A percentile compares a stretch with the other conserved stretches of the same genome.
These are phyloP conservation scores for Trichoderma pleuroti DNA, from an alignment of 2,329 filamentous ascomycete species.

Conservation along the genomic window DNA sequence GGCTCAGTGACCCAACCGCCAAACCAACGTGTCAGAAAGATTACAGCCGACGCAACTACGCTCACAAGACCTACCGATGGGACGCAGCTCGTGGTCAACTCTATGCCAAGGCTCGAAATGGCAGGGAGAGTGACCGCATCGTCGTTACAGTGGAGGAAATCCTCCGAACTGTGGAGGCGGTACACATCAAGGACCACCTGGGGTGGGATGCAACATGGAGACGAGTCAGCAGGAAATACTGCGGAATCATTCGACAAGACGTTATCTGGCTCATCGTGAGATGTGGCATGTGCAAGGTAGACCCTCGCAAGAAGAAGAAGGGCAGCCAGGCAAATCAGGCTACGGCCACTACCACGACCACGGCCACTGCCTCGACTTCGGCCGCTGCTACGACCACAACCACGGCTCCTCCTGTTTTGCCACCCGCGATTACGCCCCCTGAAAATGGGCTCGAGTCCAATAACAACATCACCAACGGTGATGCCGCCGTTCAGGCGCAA, in stretches of 20 bases:
- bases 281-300: conserved; percentile 12
- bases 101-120: not conserved
- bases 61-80: conserved; percentile 19
- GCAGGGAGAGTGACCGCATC: not conserved
- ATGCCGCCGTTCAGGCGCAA: not conserved
- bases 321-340: not conserved
- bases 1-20: not conserved
- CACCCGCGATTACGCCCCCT: not conserved
- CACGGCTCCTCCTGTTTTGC: not conserved
- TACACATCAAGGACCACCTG: conserved; percentile 18
- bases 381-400: not conserved
- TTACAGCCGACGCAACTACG: conserved; percentile 21
- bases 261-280: conserved; percentile 21
- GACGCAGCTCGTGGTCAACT: not conserved
- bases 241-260: conserved; percentile 21
- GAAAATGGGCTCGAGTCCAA: not conserved
- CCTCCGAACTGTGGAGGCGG: conserved; percentile 10
- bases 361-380: too few relatives aligned
- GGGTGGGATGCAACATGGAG: conserved; percentile 23
- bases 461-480: not conserved
- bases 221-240: conserved; percentile 15
- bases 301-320: conserved; percentile 6
- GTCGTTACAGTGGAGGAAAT: conserved; percentile 20
- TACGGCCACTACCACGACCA: too few relatives aligned
- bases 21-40: conserved; percentile 13